phyloP scores from a whole-genome alignment of 176 grass and related monocot species.

The Hyparrhenia diplandra region DNA sequence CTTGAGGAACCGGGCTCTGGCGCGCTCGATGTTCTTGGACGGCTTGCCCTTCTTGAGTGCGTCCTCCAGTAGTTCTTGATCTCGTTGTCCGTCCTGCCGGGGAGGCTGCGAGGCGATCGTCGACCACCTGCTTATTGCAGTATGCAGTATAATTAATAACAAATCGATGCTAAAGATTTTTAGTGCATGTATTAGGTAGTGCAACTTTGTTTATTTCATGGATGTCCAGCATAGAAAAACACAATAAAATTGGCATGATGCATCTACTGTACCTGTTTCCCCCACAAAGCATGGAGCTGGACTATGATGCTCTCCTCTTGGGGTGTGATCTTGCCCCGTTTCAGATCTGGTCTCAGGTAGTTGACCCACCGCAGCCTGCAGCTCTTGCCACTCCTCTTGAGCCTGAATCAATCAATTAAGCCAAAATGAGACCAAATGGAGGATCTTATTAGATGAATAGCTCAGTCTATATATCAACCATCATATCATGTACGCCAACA shows the following conservation, averaged over 20 bases:
- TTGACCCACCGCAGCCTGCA: slow-evolving; percentile 89
- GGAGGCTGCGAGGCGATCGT: slow-evolving; percentile 83
- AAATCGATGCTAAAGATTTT: not conserved
- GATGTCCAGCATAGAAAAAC: not conserved
- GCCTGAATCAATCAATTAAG: slow-evolving; percentile 23
- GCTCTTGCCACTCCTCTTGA: slow-evolving; percentile 91
- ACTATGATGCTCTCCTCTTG: slow-evolving; percentile 79
- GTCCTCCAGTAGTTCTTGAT: slow-evolving; percentile 99
- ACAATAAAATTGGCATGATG: not conserved
- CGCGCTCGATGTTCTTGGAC: slow-evolving; percentile 75
- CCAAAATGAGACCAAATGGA: not conserved
- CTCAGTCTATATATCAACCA: not conserved
- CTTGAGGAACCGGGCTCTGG: slow-evolving; percentile 52
- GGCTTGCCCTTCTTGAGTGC: slow-evolving; percentile 84
- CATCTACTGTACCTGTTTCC: slow-evolving; percentile 58
- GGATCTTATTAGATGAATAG: not conserved
- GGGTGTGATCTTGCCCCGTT: slow-evolving; percentile 73
- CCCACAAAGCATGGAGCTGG: slow-evolving; percentile 85
- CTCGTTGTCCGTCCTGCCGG: slow-evolving; percentile 96
- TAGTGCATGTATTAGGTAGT: not conserved
- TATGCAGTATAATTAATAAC: too few species aligned
- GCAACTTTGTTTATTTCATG: not conserved
- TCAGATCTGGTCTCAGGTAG: slow-evolving; percentile 86
- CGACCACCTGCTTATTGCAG: slow-evolving; percentile 89
- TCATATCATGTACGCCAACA: not conserved